Conservation (phyloP, 805 yeast species). For the Metschnikowia kunwiensis region DNA sequence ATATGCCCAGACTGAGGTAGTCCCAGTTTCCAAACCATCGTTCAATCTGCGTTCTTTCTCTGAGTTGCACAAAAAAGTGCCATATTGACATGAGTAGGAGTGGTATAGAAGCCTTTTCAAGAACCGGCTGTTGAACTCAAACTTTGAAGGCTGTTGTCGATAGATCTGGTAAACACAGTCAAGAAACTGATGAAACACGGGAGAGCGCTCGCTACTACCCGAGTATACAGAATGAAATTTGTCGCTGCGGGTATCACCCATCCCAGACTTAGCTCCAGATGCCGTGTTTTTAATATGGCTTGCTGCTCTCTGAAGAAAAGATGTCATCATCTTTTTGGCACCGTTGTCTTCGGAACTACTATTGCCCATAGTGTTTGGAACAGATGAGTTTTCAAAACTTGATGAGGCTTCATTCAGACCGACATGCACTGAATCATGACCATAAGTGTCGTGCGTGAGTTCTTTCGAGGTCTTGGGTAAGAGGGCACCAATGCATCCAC, state of each 20-base stretch:
- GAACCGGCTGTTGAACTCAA: constrained; percentile 88
- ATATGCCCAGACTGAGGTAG: constrained; percentile 91
- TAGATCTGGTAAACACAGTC: constrained; percentile 83
- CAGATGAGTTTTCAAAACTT: no score
- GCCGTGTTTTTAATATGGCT: constrained; percentile 40
- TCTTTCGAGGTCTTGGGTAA: constrained; percentile 21
- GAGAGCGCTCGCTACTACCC: constrained; percentile 54
- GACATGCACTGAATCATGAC: constrained; percentile 6
- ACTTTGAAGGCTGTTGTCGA: constrained; percentile 64
- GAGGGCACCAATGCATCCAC: constrained; percentile 47
- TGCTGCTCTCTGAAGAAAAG: constrained; percentile 40
- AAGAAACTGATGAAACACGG: constrained; percentile 89
- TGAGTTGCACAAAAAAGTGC: constrained; percentile 76
- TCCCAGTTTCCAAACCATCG: constrained; percentile 40
- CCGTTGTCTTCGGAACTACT: not conserved
- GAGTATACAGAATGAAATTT: constrained; percentile 18
- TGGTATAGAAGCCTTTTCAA: constrained; percentile 83
- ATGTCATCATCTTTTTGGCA: constrained; percentile 30
- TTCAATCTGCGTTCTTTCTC: constrained; percentile 55
- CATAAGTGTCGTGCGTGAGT: constrained; percentile 12
- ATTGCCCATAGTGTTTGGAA: no score
- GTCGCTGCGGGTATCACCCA: constrained; percentile 6
- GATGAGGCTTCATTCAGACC: no score
- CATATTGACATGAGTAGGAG: constrained; percentile 90
- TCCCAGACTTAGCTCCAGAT: constrained; percentile 25